These are phyloP conservation scores for Nicotiana undulata DNA, from an alignment of 257 asterid genomes.

Conservation along the genomic window DNA sequence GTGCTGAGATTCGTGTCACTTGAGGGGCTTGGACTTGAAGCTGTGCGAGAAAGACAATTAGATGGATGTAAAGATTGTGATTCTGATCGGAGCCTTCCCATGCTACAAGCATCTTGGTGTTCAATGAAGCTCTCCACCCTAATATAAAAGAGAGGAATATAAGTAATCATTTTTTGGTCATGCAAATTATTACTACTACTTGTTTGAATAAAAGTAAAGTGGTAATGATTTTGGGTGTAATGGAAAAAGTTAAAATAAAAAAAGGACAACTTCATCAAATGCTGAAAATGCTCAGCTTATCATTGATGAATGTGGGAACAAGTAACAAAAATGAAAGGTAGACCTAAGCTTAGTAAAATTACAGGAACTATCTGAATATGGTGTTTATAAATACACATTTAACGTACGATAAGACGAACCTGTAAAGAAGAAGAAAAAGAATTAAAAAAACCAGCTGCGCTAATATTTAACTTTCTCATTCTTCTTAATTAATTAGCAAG, in stretches of 20 bases:
- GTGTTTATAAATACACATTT: neutral
- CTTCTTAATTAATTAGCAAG: neutral
- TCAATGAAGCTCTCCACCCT: conserved; percentile 57
- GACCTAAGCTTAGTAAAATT: neutral
- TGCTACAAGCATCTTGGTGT: conserved; percentile 46
- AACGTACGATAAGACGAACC: neutral
- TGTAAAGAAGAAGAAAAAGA: neutral
- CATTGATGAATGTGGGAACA: conserved; percentile 15
- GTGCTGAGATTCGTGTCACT: conserved; percentile 34
- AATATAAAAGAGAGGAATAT: neutral
- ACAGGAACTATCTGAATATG: conserved; percentile 3
- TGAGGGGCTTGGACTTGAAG: conserved; percentile 40
- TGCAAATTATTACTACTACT: neutral
- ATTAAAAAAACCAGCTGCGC: neutral
- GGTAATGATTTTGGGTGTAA: conserved; percentile 20
- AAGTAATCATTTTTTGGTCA: neutral
- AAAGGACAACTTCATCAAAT: conserved; percentile 15
- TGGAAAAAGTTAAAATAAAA: conserved; percentile 11
- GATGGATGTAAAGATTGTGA: conserved; percentile 21
- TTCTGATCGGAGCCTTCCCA: conserved; percentile 32
- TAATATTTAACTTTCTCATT: neutral
- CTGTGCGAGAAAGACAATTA: conserved; percentile 30
- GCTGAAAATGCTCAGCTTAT: neutral
- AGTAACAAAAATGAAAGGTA: neutral
- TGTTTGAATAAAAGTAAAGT: neutral